Base-by-base conservation (phyloP, 495 filamentous ascomycete genomes). In the Neurospora hispaniola region DNA sequence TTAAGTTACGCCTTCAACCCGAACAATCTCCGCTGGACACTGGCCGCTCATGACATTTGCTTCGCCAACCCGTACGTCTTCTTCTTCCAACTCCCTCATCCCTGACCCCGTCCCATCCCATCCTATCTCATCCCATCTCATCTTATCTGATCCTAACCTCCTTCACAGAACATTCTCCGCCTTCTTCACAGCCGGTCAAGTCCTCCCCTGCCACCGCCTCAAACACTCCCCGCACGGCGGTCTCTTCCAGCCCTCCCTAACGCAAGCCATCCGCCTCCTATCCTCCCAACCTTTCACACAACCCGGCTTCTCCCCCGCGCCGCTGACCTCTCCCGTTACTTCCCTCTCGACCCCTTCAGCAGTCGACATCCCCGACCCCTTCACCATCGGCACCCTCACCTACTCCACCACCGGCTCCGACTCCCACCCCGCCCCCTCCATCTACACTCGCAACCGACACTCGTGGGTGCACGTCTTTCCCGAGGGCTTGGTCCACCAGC, bases 401-500 rank as follows among this genome's bases (percentile, higher is more conserved):
- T 95, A 89, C 82, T 88, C 89, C 4, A 91, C 90, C 8, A 89
- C 84, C 41, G 87, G 87, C 54, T 62, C 39, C 42, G 90, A 93
- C 80, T 75, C 74, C 44, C 88, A 89, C 81, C 83, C 84, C 5
- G 81, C 90, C 1, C 90, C 90, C 9, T 85, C 90, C 4, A 76
- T 80, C 42, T 89, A 87, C 79, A 73, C 82, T 0, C 75, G 69
- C n/a, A 84, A 88, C 70, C 82, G 84, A 41, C 84, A 92, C 81
- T 85, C 86, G 46, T 98, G 95, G 96, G 83, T 98, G 3, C 96
- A 99, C 81, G 91, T 98, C 59, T 99, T 98, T 82, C 96, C 96
- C 43, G 96, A 99, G 81, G 96, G 94, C 16, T 91, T 90, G 75
- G 92, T 97, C 31, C 94, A 98, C 81, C 96, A 99, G 83, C 89